Conservation (phyloP, 75 land plant genomes). For the Picea sitchensis region DNA sequence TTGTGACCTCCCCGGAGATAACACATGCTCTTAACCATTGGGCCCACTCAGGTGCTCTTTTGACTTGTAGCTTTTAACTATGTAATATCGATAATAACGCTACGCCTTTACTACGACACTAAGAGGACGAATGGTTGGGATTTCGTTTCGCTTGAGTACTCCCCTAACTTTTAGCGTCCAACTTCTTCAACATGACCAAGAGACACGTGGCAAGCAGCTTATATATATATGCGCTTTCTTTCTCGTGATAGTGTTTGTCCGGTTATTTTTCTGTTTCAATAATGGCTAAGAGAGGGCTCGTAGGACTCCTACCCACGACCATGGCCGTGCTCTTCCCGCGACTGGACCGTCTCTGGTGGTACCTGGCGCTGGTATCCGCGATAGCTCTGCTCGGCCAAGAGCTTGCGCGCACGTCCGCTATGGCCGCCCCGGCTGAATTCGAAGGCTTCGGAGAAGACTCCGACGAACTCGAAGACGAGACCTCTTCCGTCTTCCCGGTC, state of each 20-base stretch:
- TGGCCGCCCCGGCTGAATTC: slow-evolving; percentile 19
- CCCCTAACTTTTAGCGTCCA: too few relatives aligned
- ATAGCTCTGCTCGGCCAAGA: slow-evolving; percentile 2
- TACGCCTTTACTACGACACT: too few relatives aligned
- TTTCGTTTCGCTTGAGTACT: too few relatives aligned
- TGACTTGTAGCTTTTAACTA: too few relatives aligned
- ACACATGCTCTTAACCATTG: too few relatives aligned
- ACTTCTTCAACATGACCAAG: too few relatives aligned
- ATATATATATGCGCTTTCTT: too few relatives aligned
- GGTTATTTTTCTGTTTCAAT: not conserved
- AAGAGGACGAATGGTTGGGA: too few relatives aligned
- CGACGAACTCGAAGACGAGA: slow-evolving; percentile 22
- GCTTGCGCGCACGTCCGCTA: slow-evolving; percentile 3
- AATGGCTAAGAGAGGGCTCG: not conserved
- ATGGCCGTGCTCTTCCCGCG: not conserved
- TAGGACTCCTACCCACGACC: not conserved
- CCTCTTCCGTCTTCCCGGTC: not conserved
- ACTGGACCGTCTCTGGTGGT: not conserved
- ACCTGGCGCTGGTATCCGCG: not conserved
- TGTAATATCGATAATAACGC: too few relatives aligned
- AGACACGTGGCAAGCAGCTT: too few relatives aligned
- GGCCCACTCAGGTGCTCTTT: too few relatives aligned
- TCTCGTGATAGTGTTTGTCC: not conserved
- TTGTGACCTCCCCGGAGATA: too few relatives aligned
- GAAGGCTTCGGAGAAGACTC: slow-evolving; percentile 31